Evolutionary conservation across 179 eudicot genomes (phyloP), one percentile per base, ranked within the genome.

Genomic region (Patellifolia procumbens): DNA sequence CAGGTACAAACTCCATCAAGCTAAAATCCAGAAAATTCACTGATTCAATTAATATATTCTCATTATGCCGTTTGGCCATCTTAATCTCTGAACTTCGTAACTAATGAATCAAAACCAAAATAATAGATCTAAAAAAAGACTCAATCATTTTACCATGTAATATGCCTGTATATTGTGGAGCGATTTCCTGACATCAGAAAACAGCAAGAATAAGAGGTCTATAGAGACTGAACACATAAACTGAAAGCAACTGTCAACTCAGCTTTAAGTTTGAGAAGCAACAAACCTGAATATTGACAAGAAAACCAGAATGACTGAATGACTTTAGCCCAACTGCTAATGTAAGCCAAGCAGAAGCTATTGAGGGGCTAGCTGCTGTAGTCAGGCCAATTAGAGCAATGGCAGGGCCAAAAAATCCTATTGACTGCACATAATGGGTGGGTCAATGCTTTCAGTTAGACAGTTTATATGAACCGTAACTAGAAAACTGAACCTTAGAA

Each of bases 301-400:
- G 93, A 85, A 93, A 93, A 74, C 99, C 99, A 73, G 88, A 88
- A 81, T 95, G 97, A 81, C 97, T 95, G 82, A 95, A 95, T 28
- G 97, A 88, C 86, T 93, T 95, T 45, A 95, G 84, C 69, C 91
- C 97, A 66, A 93, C 92, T 78, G 97, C 95, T 79, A 91, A 74
- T 64, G 97, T 88, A 75, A 93, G 97, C 99, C 99, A 95, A 69
- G 93, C 97, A 76, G 99, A 95, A 81, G 97, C 99, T 72, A 87
- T 76, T 51, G 81, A 59, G 70, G 99, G 99, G 80, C 71, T 86
- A 79, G 76, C 81, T 75, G 99, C 94, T 75, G 71, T 77, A 59
- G 90, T 91, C 80, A 95, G 76, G 63, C 93, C 95, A 83, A 95
- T 73, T 55, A 95, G 95, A 79, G 99, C 91, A 70, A 93, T 64